phyloP scores from a whole-genome alignment of 176 grass and related monocot genomes.

The Cocos nucifera region DNA sequence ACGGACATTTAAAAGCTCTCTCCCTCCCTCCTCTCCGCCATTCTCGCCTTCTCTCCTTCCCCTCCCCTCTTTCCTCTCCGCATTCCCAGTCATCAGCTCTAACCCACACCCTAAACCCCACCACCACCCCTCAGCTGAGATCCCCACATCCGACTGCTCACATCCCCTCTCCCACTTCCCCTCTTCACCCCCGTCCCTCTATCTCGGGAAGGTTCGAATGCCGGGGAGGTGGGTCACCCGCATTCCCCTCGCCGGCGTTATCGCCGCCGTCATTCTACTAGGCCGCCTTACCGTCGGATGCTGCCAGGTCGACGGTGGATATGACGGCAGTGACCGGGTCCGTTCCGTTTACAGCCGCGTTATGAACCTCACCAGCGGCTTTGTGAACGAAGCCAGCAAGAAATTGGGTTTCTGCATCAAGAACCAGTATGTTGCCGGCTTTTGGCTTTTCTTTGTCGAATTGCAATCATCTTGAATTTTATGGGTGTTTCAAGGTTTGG shows the following conservation, averaged over 20 bases:
- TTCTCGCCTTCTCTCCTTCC: too few relatives aligned
- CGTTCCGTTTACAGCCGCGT: background rate
- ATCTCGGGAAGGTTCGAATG: background rate
- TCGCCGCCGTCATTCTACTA: background rate
- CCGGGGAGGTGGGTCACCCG: background rate
- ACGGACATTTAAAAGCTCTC: too few relatives aligned
- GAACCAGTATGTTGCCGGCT: constrained; percentile 19
- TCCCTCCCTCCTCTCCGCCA: too few relatives aligned
- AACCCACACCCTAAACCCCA: too few relatives aligned
- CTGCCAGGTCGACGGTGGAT: background rate
- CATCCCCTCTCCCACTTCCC: too few relatives aligned
- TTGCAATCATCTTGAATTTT: too few relatives aligned
- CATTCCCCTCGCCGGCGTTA: background rate
- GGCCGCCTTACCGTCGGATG: constrained; percentile 8
- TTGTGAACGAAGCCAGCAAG: constrained; percentile 19
- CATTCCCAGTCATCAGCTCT: too few relatives aligned
- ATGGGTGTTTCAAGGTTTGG: background rate
- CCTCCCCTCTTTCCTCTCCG: too few relatives aligned
- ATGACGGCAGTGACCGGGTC: background rate
- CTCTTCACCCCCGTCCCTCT: too few relatives aligned
- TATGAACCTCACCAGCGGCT: background rate
- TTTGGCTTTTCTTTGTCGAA: too few relatives aligned
- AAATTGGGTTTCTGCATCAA: constrained; percentile 43
- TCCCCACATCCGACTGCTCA: too few relatives aligned
- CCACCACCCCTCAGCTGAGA: too few relatives aligned